Conservation (phyloP, 495 filamentous ascomycete genomes). For the Penicillium egyptiacum region DNA sequence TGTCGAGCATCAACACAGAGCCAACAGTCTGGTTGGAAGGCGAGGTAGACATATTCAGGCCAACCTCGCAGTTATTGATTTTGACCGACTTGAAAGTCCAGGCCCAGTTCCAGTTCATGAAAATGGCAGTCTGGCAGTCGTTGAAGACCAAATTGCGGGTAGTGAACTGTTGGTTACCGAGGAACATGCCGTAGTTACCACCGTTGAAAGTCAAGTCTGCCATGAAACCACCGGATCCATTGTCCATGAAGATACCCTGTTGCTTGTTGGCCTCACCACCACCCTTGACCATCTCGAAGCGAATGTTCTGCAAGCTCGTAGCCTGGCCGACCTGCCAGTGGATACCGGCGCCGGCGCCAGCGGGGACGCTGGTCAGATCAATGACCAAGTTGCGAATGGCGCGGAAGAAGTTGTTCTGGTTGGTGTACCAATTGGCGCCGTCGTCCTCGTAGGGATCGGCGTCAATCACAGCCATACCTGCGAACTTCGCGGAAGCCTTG, state of each 20-base stretch:
- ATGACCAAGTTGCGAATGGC: conserved; percentile 93
- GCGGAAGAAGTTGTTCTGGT: conserved; percentile 99
- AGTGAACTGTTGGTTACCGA: conserved; percentile 95
- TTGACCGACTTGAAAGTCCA: conserved; percentile 81
- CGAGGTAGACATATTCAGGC: conserved; percentile 77
- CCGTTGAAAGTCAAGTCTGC: conserved; percentile 84
- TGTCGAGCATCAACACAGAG: conserved; percentile 80
- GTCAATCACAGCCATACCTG: conserved; percentile 88
- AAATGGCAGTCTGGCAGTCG: conserved; percentile 81
- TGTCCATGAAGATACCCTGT: conserved; percentile 96
- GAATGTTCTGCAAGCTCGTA: conserved; percentile 86
- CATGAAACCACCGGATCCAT: conserved; percentile 88
- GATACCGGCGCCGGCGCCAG: conserved; percentile 68
- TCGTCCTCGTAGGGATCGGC: conserved; percentile 73
- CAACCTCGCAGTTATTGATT: conserved; percentile 78
- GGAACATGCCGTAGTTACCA: conserved; percentile 78
- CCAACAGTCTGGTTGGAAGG: conserved; percentile 66
- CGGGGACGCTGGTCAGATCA: conserved; percentile 72
- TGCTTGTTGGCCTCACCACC: conserved; percentile 69
- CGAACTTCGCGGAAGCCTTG: conserved; percentile 70
- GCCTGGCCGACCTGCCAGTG: conserved; percentile 99
- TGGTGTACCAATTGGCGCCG: conserved; percentile 75
- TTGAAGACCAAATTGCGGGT: conserved; percentile 90
- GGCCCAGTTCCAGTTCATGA: conserved; percentile 94
- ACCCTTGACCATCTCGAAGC: conserved; percentile 82